Percentiles rank a stretch among this genome's conserved stretches.
phyloP scores from a whole-genome alignment of 257 asterid species.

The Nicotiana obtusifolia region DNA sequence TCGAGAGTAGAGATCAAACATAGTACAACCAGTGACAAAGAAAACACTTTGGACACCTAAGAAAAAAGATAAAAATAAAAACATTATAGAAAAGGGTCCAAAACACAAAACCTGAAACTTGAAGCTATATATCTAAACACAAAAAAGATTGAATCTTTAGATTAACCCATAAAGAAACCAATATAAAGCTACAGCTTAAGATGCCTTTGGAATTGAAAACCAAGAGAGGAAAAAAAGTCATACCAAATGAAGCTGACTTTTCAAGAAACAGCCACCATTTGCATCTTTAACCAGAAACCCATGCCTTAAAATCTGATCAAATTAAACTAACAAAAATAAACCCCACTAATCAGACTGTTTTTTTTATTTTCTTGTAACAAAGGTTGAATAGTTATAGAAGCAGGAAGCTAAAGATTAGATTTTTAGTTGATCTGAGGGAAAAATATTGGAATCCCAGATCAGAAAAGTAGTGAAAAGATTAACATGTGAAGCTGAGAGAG shows the following conservation, averaged over 20 bases:
- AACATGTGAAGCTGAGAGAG: not conserved
- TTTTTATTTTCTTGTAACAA: conserved; percentile 19
- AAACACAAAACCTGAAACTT: conserved; percentile 7
- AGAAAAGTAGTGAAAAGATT: conserved; percentile 13
- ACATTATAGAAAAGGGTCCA: not conserved
- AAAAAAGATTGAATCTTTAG: conserved; percentile 24
- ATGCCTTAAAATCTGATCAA: conserved; percentile 15
- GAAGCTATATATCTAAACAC: not conserved
- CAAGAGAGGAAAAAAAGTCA: not conserved
- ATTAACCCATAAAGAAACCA: conserved; percentile 6
- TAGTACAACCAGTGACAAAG: conserved; percentile 1
- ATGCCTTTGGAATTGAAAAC: not conserved
- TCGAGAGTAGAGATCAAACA: conserved; percentile 5
- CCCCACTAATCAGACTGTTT: conserved; percentile 26
- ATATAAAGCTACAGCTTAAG: not conserved
- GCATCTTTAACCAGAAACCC: conserved; percentile 35
- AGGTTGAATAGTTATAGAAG: conserved; percentile 12
- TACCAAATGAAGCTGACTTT: conserved; percentile 53
- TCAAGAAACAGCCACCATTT: conserved; percentile 28
- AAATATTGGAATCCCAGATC: conserved; percentile 30
- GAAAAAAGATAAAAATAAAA: too few relatives aligned
- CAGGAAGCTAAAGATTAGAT: conserved; percentile 12
- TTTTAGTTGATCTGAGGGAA: conserved; percentile 33
- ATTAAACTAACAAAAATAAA: conserved; percentile 14
- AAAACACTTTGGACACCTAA: not conserved